Evolutionary conservation across 306 rosid species (phyloP), one percentile per base, ranked within the genome.

Genomic region (Canavalia ensiformis): DNA sequence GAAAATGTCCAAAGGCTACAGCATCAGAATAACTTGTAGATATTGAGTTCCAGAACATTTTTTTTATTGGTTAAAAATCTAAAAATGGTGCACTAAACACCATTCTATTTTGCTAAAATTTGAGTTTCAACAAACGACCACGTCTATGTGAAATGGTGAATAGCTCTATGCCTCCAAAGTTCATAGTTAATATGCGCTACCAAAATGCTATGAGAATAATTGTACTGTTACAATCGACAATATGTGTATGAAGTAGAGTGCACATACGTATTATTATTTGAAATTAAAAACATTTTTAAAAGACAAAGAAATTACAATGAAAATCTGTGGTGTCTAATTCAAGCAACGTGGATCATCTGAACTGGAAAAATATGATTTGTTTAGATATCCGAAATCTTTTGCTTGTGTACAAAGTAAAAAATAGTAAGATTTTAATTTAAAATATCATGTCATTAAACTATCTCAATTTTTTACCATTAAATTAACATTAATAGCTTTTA

Each of bases 151-250:
- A 49, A 49, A 49, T 37, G 0, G 41, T 37, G 41, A 37, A 37
- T 49, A 49, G 81, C 37, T 28, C 25, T 18, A 18, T 18, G 25
- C 25, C 25, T 18, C 30, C 42, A 29, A 57, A 74, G 78, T 74
- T 57, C 29, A 42, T 28, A 46, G 45, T 70, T 46, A 0, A 69
- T 65, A 41, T 30, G 42, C 18, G 63, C 63, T 35, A 13, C 76
- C 42, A 35, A 8, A 67, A 57, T 11, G 54, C 52, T n/a, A 35
- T 45, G 52, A 60, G 64, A 47, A 81, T 72, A 72, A 68, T 28
- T 9, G 25, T 68, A 4, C 72, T 1, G 72, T 66, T 28, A 37
- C 69, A 35, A 10, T 37, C 6, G 7, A 34, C 4, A 9, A 44
- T 68, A 45, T 4, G 18, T 28, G 9, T 34, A 68, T 25, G 18